Base-by-base conservation (phyloP, 1,284 basidiomycete species). In the Termitomyces sp. region DNA sequence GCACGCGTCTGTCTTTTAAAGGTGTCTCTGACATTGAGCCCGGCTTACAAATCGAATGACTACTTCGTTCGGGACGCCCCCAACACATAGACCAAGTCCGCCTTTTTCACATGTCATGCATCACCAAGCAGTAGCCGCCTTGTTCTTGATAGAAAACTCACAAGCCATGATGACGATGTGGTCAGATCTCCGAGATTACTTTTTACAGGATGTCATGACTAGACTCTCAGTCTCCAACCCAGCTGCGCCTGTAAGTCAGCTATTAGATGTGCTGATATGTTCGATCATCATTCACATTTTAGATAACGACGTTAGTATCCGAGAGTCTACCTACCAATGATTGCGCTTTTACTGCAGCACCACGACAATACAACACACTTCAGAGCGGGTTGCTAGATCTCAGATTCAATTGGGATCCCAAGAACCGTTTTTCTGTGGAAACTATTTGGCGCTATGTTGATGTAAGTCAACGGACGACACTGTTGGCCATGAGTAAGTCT, bases 81-180 rank as follows among this genome's bases (percentile, higher is more conserved):
- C 58, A 48, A 17, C 38, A n/a, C 31, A 53, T 33, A 52, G 50
- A 30, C 53, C 53, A 46, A 59, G 49, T 51, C 60, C 61, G 31
- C 68, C 76, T 59, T 73, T 74, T 64, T 63, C 65, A 34, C 68
- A 73, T 47, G 52, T 70, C 26, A 65, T 68, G 33, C 67, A 71
- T 13, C 70, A 72, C 34, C 75, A 76, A 58, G 72, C 75, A 4
- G 69, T 79, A 47, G 73, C 76, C 34, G 73, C 68, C 38, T 73
- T 85, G 47, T 67, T 87, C 58, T 73, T 87, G 57, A 74, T 87
- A 62, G 84, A 87, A 68, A 83, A 85, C 61, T 85, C 83, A 0
- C 67, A 68, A 31, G 65, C 67, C 4, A 80, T 85, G 73, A 63
- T 70, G 26, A 43, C 62, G 17, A 70, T 75, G 40, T 86, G 85